These are phyloP conservation scores for Rhizopus sp. DNA, from an alignment of 371 early-diverging fungal species.

Conservation along the genomic window DNA sequence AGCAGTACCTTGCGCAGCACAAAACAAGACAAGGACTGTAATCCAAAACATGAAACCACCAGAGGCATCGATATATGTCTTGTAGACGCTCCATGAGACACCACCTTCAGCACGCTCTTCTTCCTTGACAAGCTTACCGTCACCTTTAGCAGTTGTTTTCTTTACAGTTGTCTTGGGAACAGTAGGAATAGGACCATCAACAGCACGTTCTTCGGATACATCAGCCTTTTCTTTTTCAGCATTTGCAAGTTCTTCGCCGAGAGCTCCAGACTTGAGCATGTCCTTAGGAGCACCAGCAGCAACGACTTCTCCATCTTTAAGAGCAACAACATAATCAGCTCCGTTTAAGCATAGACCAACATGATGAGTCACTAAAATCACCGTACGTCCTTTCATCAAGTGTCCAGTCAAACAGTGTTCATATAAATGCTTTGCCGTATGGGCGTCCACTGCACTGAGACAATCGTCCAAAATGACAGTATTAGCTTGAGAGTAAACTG, in stretches of 20 bases:
- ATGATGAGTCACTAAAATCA: constrained; percentile 89
- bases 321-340: constrained; percentile 69
- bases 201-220: constrained; percentile 26
- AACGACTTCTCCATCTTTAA: constrained; percentile 67
- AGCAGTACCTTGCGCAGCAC: constrained; percentile 47
- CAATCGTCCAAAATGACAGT: constrained; percentile 79
- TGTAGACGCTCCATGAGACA: constrained; percentile 62
- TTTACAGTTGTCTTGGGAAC: constrained; percentile 10
- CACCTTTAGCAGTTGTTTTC: constrained; percentile 39
- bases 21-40: constrained; percentile 48
- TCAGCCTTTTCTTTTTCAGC: constrained; percentile 15
- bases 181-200: constrained; percentile 41
- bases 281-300: constrained; percentile 56
- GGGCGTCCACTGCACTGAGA: constrained; percentile 85
- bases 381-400: constrained; percentile 74
- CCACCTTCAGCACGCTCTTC: constrained; percentile 70
- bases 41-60: constrained; percentile 67
- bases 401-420: constrained; percentile 66
- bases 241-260: constrained; percentile 50
- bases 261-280: constrained; percentile 45
- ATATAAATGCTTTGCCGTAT: constrained; percentile 83
- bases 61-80: constrained; percentile 62
- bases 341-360: constrained; percentile 72
- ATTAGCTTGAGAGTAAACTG: constrained; percentile 75
- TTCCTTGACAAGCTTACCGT: constrained; percentile 62